Percentiles rank a stretch among this genome's conserved stretches.
phyloP scores from a whole-genome alignment of 306 rosid species.

The Ormosia emarginata region DNA sequence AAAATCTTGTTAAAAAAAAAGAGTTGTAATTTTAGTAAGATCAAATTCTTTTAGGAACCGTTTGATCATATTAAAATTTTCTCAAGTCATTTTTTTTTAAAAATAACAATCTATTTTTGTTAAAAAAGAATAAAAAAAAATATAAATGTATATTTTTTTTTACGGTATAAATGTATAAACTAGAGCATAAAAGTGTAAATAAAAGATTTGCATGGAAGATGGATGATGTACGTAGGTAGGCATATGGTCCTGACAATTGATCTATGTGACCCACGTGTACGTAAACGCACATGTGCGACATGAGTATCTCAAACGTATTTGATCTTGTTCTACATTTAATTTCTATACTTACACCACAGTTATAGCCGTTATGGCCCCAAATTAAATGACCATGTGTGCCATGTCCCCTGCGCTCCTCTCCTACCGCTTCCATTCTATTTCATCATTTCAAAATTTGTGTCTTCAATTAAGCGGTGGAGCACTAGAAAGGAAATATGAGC shows the following conservation, averaged over 20 bases:
- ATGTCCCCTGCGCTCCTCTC: conserved; percentile 12
- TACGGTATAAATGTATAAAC: not conserved
- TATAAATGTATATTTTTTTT: too few species aligned
- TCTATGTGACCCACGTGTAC: conserved; percentile 15
- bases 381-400: conserved; percentile 50
- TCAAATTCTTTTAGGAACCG: not conserved
- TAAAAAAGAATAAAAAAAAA: too few species aligned
- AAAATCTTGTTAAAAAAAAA: too few species aligned
- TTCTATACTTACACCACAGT: conserved; percentile 38
- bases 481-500: conserved; percentile 11
- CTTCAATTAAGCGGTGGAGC: not conserved
- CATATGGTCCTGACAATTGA: not conserved
- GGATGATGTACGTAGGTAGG: not conserved
- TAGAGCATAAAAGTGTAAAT: not conserved
- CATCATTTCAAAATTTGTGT: not conserved
- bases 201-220: not conserved
- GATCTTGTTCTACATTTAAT: conserved; percentile 14
- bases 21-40: not conserved
- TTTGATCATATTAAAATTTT: too few species aligned
- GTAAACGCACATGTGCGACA: conserved; percentile 6
- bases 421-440: not conserved
- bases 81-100: too few species aligned
- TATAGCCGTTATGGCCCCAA: conserved; percentile 35
- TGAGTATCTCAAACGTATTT: conserved; percentile 18
- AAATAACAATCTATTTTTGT: too few species aligned